Evolutionary conservation across 352 stramenopile genomes (phyloP).

Genomic region (Pythium dissotocum): DNA sequence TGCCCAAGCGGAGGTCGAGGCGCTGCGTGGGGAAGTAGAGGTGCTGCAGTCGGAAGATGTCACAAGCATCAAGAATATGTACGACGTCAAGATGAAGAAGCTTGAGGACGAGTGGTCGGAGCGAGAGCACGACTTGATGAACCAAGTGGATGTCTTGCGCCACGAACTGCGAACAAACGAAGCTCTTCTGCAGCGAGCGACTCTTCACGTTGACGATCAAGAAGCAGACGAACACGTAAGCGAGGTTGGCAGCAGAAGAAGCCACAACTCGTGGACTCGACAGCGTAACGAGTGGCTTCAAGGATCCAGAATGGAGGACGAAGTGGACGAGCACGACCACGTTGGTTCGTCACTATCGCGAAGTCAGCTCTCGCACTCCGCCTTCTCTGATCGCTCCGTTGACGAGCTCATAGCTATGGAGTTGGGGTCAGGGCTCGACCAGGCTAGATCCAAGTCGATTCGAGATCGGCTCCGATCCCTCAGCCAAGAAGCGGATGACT

Average conservation of each 20-base stretch:
- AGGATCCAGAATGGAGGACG: conserved; percentile 25
- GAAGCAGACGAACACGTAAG: background rate
- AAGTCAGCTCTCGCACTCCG: conserved; percentile 54
- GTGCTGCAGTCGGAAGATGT: conserved; percentile 68
- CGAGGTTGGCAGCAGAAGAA: background rate
- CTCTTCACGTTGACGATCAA: background rate
- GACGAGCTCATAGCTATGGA: conserved; percentile 2
- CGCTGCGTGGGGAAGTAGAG: conserved; percentile 61
- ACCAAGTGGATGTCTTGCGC: conserved; percentile 53
- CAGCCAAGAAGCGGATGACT: background rate
- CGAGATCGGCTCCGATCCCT: background rate
- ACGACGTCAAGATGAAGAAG: conserved; percentile 44
- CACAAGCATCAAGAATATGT: conserved; percentile 45
- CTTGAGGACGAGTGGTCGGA: conserved; percentile 51
- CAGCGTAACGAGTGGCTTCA: conserved; percentile 19
- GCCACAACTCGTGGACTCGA: conserved; percentile 11
- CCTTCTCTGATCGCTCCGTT: conserved; percentile 14
- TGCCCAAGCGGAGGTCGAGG: conserved; percentile 49
- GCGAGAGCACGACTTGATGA: conserved; percentile 43
- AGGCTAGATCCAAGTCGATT: background rate
- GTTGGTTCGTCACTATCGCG: conserved; percentile 54
- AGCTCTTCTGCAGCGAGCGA: conserved; percentile 22
- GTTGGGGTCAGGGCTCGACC: background rate
- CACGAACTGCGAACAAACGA: conserved; percentile 47
- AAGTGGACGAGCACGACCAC: conserved; percentile 33